Base-by-base conservation (phyloP, 805 yeast species). In the Sugiyamaella americana region DNA sequence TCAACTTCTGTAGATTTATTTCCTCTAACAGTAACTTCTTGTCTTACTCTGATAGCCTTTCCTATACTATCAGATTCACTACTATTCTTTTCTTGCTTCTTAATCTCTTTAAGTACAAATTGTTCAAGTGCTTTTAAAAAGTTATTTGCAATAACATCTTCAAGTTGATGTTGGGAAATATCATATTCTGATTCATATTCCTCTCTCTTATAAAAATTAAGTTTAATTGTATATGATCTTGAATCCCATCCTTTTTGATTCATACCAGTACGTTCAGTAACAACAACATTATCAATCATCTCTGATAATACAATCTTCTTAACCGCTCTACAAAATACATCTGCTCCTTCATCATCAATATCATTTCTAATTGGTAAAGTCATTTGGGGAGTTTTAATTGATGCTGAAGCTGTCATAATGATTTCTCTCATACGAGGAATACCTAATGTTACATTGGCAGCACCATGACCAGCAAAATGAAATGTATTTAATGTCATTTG, bases 401-500 rank as follows among this genome's bases (percentile, higher is more conserved):
- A 70, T 19, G 96, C 80, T 50, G 96, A 87, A 18, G 99, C 99
- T 10, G 99, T 94, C 99, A 93, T 93, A 65, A 93, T 88, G 67
- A 93, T 93, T 77, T 93, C 99, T 79, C 99, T 84, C 87, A 93
- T 82, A 79, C 99, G 96, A 37, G 99, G 99, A 64, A 93, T 93
- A 84, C 99, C 99, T 60, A 93, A 76, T 0, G 99, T 93, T 54
- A 93, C 99, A 69, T 93, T 93, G 40, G 98, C 98, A 49, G 98
- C 99, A 80, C 99, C 99, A 72, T 94, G 98, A 66, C 99, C 99
- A 59, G 99, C 99, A 63, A 93, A 93, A 74, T 93, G 96, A 87
- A 87, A 87, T 40, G 96, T 87, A 67, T 87, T 87, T 61, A 87
- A 78, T 16, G 99, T 93, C 99, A 93, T 93, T 73, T 93, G 99